A percentile compares a stretch with the other conserved stretches of the same genome.
These are phyloP conservation scores for Colletotrichum noveboracense DNA, from an alignment of 2,329 filamentous ascomycete genomes.

Conservation along the genomic window DNA sequence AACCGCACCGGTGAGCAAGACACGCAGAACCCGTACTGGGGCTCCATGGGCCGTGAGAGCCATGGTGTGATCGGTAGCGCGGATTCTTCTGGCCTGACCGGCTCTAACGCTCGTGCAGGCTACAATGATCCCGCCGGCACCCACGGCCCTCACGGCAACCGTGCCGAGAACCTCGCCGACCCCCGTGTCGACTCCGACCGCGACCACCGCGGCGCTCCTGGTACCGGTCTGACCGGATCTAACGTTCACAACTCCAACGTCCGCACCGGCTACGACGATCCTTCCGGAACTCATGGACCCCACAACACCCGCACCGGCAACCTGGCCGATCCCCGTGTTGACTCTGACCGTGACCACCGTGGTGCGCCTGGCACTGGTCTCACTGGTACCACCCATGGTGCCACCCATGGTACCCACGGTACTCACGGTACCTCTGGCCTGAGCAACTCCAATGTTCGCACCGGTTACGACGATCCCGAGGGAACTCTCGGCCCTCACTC, in stretches of 20 bases:
- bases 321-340: slow-evolving; percentile 6
- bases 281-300: slow-evolving; percentile 37
- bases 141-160: slow-evolving; percentile 39
- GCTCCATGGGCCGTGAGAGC: slow-evolving; percentile 6
- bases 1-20: neutral
- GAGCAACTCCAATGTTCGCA: neutral
- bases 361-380: slow-evolving; percentile 21
- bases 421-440: neutral
- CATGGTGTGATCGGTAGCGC: slow-evolving; percentile 27
- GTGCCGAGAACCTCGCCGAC: slow-evolving; percentile 50
- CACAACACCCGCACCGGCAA: slow-evolving; percentile 34
- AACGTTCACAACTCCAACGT: slow-evolving; percentile 1
- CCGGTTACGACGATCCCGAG: slow-evolving; percentile 2
- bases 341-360: slow-evolving; percentile 1
- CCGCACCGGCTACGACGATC: slow-evolving; percentile 17
- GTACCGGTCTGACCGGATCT: neutral
- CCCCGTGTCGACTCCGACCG: slow-evolving; percentile 53
- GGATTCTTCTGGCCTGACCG: slow-evolving; percentile 27
- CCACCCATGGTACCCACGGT: slow-evolving; percentile 8
- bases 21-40: slow-evolving; percentile 17
- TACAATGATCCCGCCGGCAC: slow-evolving; percentile 24
- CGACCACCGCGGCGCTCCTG: slow-evolving; percentile 26
- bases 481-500: slow-evolving; percentile 2
- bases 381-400: neutral
- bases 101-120: slow-evolving; percentile 1